Base-by-base conservation (phyloP, 352 stramenopile species). In the Phytopythium litorale region DNA sequence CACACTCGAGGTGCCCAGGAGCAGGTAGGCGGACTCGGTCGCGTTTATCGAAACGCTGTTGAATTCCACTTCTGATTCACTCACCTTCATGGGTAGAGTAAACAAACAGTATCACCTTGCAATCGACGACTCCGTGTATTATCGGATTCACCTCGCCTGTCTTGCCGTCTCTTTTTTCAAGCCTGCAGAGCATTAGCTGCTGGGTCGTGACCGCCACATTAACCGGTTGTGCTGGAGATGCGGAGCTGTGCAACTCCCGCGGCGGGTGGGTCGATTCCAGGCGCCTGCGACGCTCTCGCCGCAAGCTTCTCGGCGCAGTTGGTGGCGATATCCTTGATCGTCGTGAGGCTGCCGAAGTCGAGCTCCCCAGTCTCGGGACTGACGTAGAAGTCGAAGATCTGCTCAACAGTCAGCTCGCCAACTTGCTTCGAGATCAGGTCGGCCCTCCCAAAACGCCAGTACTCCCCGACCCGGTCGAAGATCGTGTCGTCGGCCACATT, bases 1-100 rank as follows among this genome's bases (percentile, higher is more conserved):
- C n/a, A n/a, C n/a, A n/a, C n/a, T n/a, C n/a, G n/a, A n/a, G n/a
- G n/a, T n/a, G n/a, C n/a, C 55, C 23, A 71, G 30, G 0, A 71
- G 59, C 25, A 50, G 62, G 56, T 66, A 66, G 18, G 64, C 64
- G 60, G 67, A 18, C 46, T 61, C 4, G 16, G 64, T 60, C 23
- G 50, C 62, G 3, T 63, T 16, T 23, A 54, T 54, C 28, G 28
- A 30, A 30, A 30, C 28, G 28, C 28, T 30, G n/a, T 30, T 30
- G 28, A 4, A 4, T 30, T 30, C n/a, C n/a, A n/a, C n/a, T n/a
- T n/a, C n/a, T n/a, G n/a, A n/a, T n/a, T n/a, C n/a, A n/a, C n/a
- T n/a, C n/a, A n/a, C n/a, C n/a, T n/a, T n/a, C n/a, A n/a, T n/a
- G n/a, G n/a, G n/a, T n/a, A n/a, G n/a, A n/a, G n/a, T n/a, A n/a